Conservation (phyloP, 257 asterid species). For the Prunella vulgaris region DNA sequence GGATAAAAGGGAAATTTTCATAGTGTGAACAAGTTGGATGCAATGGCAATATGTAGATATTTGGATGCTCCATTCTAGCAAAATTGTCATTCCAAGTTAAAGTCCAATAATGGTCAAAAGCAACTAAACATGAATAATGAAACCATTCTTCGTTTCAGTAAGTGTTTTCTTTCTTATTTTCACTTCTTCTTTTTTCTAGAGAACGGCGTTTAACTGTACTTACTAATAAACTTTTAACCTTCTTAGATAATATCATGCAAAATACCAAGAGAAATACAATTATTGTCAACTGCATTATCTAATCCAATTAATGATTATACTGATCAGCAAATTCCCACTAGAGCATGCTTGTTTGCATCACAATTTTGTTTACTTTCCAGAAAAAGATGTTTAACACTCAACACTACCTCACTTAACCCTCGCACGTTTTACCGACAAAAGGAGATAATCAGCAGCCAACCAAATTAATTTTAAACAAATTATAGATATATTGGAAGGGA, state of each 20-base stretch:
- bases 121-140: neutral
- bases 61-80: constrained; percentile 1
- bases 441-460: neutral
- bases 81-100: neutral
- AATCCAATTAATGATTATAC: neutral
- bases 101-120: neutral
- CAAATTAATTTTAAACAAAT: neutral
- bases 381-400: neutral
- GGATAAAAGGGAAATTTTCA: neutral
- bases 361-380: neutral
- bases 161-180: neutral
- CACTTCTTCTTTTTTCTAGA: neutral
- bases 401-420: neutral
- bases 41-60: neutral
- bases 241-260: neutral
- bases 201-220: neutral
- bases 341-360: neutral
- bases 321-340: neutral
- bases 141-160: constrained; percentile 1
- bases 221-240: neutral
- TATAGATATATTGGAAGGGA: neutral
- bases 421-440: neutral
- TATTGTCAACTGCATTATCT: neutral
- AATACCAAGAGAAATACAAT: neutral
- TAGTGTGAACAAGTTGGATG: constrained; percentile 14